Evolutionary conservation across 208 protist genomes (phyloP).

Genomic region (Phytomonas francai): DNA sequence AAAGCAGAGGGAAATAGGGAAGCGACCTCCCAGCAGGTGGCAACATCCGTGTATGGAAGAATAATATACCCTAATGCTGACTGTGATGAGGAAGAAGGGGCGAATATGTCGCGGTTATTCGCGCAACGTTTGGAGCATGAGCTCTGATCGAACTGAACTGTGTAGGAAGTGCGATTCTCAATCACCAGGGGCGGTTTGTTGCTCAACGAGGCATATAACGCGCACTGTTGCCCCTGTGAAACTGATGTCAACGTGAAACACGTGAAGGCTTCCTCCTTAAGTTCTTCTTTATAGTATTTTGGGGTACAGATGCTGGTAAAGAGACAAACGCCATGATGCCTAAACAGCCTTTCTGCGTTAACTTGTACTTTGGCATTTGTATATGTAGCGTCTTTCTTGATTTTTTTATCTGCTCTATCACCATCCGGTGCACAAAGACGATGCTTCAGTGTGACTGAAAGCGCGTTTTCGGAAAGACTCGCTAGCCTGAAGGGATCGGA

Average conservation of each 20-base stretch:
- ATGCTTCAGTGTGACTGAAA: neutral
- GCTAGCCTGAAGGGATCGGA: neutral
- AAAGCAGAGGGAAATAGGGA: neutral
- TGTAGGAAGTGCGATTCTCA: slow-evolving; percentile 1
- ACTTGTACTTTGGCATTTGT: neutral
- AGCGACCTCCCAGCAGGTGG: neutral
- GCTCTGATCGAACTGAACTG: neutral
- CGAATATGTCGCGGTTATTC: neutral
- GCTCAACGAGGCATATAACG: neutral
- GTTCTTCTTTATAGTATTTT: neutral
- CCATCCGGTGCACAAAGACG: neutral
- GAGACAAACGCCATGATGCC: neutral
- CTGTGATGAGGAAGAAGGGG: neutral
- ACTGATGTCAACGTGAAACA: neutral
- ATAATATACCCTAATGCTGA: neutral
- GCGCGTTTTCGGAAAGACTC: neutral
- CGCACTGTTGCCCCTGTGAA: neutral
- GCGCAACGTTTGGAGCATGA: neutral
- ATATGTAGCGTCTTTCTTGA: neutral
- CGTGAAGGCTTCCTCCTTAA: neutral
- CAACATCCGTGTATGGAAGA: neutral
- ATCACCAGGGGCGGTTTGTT: neutral
- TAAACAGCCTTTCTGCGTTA: neutral
- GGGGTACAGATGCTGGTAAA: neutral
- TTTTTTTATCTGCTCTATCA: neutral